A percentile compares a stretch with the other conserved stretches of the same genome.
Conservation (phyloP, 352 stramenopile genomes). For the Phytophthora macrochlamydospora region DNA sequence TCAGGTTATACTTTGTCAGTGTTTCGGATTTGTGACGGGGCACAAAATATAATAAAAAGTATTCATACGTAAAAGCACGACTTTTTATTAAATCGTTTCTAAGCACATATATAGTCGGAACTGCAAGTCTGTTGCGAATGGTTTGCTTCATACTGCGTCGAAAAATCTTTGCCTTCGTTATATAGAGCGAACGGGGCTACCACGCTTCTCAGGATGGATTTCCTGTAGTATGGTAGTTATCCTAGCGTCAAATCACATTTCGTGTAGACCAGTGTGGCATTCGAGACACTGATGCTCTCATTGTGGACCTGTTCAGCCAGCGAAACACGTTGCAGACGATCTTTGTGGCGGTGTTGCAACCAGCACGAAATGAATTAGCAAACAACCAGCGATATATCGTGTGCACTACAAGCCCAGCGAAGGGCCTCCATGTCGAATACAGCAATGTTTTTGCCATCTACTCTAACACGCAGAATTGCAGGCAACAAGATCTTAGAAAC, state of each 20-base stretch:
- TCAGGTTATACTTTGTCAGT: constrained; percentile 11
- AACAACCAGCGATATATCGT: constrained; percentile 17
- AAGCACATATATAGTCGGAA: too few species aligned
- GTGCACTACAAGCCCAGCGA: constrained; percentile 18
- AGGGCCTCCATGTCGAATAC: constrained; percentile 24
- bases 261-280: constrained; percentile 10
- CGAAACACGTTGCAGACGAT: constrained; percentile 5
- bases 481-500: constrained; percentile 13
- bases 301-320: constrained; percentile 2
- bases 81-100: too few species aligned
- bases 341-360: constrained; percentile 13
- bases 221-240: too few species aligned
- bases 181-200: too few species aligned
- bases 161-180: too few species aligned
- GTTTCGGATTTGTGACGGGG: too few species aligned
- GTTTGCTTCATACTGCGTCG: too few species aligned
- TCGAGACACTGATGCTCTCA: background rate
- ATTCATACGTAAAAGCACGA: too few species aligned
- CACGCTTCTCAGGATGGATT: too few species aligned
- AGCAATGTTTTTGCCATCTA: background rate
- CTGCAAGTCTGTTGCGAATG: too few species aligned
- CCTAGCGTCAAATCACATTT: constrained; percentile 6
- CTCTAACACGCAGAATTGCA: background rate
- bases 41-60: too few species aligned
- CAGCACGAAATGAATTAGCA: constrained; percentile 9